Evolutionary conservation across 768 basidiomycete genomes (phyloP).

Genomic region (Polyporus arcularius): DNA sequence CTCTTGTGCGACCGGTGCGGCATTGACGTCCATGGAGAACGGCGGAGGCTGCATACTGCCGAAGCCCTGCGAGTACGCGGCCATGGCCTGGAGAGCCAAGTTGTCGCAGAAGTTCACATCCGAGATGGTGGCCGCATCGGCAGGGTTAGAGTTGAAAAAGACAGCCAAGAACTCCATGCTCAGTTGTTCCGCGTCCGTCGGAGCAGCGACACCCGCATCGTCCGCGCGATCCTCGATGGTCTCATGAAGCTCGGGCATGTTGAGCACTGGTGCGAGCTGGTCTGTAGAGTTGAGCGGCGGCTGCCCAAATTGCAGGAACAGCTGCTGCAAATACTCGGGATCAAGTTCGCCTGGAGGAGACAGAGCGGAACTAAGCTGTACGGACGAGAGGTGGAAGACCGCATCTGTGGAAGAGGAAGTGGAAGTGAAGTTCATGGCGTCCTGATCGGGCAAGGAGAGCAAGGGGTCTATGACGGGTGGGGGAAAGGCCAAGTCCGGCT

Average conservation of each 20-base stretch:
- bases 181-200: background rate
- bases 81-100: background rate
- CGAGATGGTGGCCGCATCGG: background rate
- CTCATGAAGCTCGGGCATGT: conserved; percentile 6
- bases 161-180: background rate
- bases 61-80: background rate
- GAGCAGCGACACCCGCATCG: background rate
- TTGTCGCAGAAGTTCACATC: background rate
- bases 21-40: background rate
- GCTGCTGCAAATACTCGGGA: background rate
- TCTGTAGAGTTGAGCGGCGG: background rate
- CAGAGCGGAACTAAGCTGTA: background rate
- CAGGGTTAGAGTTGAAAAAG: background rate
- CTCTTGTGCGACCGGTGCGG: background rate
- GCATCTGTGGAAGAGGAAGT: background rate
- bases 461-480: background rate
- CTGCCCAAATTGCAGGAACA: background rate
- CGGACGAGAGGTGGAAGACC: background rate
- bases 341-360: conserved; percentile 10
- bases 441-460: background rate
- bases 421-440: background rate
- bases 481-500: background rate
- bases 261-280: background rate
- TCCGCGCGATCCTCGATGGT: background rate
- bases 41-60: background rate